Percentiles rank a stretch among this genome's conserved stretches.
These are phyloP conservation scores for Populus alba DNA, from an alignment of 345 rosid genomes.

Conservation along the genomic window DNA sequence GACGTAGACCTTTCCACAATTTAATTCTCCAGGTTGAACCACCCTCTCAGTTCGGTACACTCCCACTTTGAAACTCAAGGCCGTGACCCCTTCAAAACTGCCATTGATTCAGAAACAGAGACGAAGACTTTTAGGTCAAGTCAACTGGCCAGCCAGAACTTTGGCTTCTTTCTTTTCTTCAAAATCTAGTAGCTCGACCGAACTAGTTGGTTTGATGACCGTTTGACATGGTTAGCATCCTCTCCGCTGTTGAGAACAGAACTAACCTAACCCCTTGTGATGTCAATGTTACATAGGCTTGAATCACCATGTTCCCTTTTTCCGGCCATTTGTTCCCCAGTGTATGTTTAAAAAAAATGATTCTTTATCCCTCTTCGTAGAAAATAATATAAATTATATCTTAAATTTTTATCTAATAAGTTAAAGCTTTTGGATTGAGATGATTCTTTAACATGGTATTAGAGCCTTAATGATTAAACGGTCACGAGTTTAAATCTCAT, in stretches of 20 bases:
- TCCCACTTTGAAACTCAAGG: background rate
- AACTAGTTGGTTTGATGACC: background rate
- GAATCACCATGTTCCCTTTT: background rate
- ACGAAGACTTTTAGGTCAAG: background rate
- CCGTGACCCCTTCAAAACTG: background rate
- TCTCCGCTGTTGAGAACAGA: background rate
- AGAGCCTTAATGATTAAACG: no score
- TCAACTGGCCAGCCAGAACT: background rate
- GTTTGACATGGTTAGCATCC: background rate
- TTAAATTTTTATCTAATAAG: accelerated
- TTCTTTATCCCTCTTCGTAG: no score
- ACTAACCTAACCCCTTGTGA: background rate
- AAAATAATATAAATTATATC: no score
- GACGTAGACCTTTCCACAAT: background rate
- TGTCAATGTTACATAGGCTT: conserved; percentile 4
- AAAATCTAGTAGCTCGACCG: background rate
- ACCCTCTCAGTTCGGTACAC: background rate
- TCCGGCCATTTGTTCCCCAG: no score
- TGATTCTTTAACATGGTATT: accelerated
- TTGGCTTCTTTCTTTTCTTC: background rate
- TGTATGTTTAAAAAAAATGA: no score
- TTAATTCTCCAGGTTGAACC: background rate
- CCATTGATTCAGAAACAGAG: conserved; percentile 1
- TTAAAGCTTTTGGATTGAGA: accelerated
- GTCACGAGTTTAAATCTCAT: accelerated